Evolutionary conservation across 306 rosid species (phyloP).

Genomic region (Prunus kanzakura): DNA sequence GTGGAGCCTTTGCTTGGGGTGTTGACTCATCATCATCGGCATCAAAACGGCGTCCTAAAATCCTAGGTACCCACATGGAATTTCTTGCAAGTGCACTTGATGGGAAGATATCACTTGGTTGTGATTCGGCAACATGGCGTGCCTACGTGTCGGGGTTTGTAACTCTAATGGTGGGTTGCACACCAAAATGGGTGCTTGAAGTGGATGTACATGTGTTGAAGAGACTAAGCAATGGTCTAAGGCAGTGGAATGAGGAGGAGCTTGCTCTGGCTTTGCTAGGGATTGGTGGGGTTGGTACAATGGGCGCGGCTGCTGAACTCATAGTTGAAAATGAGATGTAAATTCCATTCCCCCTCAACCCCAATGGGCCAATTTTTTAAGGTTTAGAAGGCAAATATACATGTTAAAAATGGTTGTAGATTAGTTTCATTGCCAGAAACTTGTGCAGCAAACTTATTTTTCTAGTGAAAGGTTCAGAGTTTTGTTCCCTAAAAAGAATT

Average conservation of each 20-base stretch:
- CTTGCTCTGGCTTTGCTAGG: conserved; percentile 83
- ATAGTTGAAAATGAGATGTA: conserved; percentile 54
- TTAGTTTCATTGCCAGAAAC: conserved; percentile 4
- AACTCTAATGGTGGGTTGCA: conserved; percentile 78
- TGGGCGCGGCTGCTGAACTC: conserved; percentile 92
- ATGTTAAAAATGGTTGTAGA: conserved; percentile 15
- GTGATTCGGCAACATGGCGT: conserved; percentile 84
- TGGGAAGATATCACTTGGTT: conserved; percentile 90
- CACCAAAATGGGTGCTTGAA: conserved; percentile 86
- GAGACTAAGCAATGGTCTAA: conserved; percentile 76
- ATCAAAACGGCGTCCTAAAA: conserved; percentile 75
- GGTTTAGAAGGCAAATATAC: conserved; percentile 2
- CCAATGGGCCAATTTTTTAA: conserved; percentile 1
- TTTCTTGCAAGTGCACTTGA: conserved; percentile 93
- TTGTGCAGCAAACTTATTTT: background rate
- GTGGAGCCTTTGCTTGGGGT: conserved; percentile 95
- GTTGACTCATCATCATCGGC: conserved; percentile 77
- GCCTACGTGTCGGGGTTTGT: conserved; percentile 81
- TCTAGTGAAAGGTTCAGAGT: background rate
- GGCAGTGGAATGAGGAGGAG: conserved; percentile 77
- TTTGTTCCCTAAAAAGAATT: background rate
- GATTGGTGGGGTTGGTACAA: conserved; percentile 63
- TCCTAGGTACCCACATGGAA: conserved; percentile 75
- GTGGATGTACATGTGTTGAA: conserved; percentile 70
- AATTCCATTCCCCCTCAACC: conserved; percentile 12